phyloP scores from a whole-genome alignment of 2,329 filamentous ascomycete genomes.

The Pseudopithomyces maydicus region DNA sequence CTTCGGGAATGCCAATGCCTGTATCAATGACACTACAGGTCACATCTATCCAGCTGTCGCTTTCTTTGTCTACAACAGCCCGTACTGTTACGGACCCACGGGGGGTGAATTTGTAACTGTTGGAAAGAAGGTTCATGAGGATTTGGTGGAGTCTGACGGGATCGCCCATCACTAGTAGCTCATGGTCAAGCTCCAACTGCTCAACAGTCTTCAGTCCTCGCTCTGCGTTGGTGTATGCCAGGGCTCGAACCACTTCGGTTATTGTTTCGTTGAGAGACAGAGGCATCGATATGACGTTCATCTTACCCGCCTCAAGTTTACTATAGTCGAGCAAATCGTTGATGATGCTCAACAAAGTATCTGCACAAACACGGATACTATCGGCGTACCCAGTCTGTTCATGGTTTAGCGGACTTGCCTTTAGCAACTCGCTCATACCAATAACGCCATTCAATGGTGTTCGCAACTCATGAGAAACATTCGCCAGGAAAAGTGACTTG shows the following conservation, averaged over 20 bases:
- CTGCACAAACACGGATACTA: conserved; percentile 68
- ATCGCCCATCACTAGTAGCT: conserved; percentile 58
- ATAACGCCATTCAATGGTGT: conserved; percentile 61
- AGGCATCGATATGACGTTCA: conserved; percentile 64
- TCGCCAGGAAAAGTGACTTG: conserved; percentile 74
- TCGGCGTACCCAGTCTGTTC: conserved; percentile 68
- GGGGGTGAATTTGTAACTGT: conserved; percentile 93
- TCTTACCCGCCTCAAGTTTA: conserved; percentile 59
- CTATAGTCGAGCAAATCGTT: conserved; percentile 60
- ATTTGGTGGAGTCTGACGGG: conserved; percentile 58
- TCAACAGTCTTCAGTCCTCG: conserved; percentile 64
- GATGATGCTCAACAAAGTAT: conserved; percentile 58
- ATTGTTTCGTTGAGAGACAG: conserved; percentile 63
- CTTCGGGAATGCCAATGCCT: conserved; percentile 85
- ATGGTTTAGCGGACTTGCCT: conserved; percentile 59
- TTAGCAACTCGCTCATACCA: conserved; percentile 65
- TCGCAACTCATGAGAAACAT: conserved; percentile 63
- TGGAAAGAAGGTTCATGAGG: conserved; percentile 81
- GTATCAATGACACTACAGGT: conserved; percentile 89
- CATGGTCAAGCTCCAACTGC: conserved; percentile 58
- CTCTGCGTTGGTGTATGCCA: conserved; percentile 67
- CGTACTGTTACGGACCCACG: conserved; percentile 84
- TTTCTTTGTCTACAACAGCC: conserved; percentile 74
- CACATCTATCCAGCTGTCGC: conserved; percentile 70
- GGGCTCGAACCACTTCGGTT: conserved; percentile 65